Percentiles rank a stretch among this genome's conserved stretches.
Evolutionary conservation across 305 asterid species (phyloP).

Genomic region (Rubia tinctorum): DNA sequence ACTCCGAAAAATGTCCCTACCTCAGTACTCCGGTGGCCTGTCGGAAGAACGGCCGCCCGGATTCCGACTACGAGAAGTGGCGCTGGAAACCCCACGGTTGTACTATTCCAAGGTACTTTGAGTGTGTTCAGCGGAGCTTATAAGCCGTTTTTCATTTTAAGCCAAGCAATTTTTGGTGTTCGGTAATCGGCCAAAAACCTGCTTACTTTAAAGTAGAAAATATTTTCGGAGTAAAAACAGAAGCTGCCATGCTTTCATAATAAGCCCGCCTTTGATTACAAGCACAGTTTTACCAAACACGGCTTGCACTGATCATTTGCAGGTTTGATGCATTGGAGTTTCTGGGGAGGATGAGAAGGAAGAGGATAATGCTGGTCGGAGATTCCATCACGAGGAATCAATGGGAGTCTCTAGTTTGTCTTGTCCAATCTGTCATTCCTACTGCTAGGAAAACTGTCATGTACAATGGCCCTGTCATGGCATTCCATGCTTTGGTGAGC

Average conservation of each 20-base stretch:
- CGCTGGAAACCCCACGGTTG: slow-evolving; percentile 79
- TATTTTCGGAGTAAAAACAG: too few species aligned
- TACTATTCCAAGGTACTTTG: slow-evolving; percentile 60
- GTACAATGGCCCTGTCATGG: slow-evolving; percentile 84
- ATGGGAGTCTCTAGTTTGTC: slow-evolving; percentile 93
- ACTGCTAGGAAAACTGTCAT: slow-evolving; percentile 59
- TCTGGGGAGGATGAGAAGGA: slow-evolving; percentile 83
- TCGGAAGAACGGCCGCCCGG: slow-evolving; percentile 75
- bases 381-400: slow-evolving; percentile 93
- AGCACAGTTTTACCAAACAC: background rate
- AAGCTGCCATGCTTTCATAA: too few species aligned
- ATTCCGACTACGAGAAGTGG: slow-evolving; percentile 84
- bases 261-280: too few species aligned
- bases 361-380: slow-evolving; percentile 86
- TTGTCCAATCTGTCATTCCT: slow-evolving; percentile 79
- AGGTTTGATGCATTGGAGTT: slow-evolving; percentile 89
- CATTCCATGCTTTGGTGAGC: slow-evolving; percentile 85
- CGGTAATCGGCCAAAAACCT: too few species aligned
- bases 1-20: slow-evolving; percentile 58
- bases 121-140: background rate
- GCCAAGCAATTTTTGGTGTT: too few species aligned
- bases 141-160: too few species aligned
- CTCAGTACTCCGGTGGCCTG: slow-evolving; percentile 70
- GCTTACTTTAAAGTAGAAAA: too few species aligned
- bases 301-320: background rate